Evolutionary conservation across 2,329 filamentous ascomycete species (phyloP).

Genomic region (Aspergillus fumigatus): DNA sequence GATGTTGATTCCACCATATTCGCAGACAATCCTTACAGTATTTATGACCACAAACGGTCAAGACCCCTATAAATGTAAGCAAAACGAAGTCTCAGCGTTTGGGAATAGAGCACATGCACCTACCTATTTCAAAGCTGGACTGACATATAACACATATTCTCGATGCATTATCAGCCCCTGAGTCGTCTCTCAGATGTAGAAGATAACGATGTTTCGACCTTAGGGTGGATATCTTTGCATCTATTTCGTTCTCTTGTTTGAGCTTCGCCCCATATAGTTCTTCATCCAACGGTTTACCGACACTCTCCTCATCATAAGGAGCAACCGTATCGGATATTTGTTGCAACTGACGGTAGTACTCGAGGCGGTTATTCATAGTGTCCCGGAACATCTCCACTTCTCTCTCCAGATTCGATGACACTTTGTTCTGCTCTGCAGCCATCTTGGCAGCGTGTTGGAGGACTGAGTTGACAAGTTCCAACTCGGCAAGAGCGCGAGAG

Average conservation of each 20-base stretch:
- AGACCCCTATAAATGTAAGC: constrained; percentile 26
- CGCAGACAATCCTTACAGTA: constrained; percentile 87
- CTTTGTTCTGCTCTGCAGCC: constrained; percentile 49
- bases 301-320: constrained; percentile 61
- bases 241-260: constrained; percentile 49
- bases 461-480: constrained; percentile 59
- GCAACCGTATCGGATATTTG: constrained; percentile 83
- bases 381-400: constrained; percentile 72
- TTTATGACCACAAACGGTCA: constrained; percentile 82
- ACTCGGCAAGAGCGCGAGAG: constrained; percentile 57
- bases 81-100: not conserved
- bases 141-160: constrained; percentile 85
- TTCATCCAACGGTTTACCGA: constrained; percentile 54
- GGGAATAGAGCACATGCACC: constrained; percentile 28
- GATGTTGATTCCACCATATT: constrained; percentile 69
- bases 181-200: constrained; percentile 56
- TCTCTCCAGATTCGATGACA: constrained; percentile 46
- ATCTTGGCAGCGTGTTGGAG: constrained; percentile 56
- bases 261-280: constrained; percentile 41
- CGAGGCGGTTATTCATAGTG: constrained; percentile 78
- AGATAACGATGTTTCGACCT: constrained; percentile 75
- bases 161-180: constrained; percentile 56
- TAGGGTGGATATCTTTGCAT: constrained; percentile 56
- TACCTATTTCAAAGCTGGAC: constrained; percentile 68
- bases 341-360: constrained; percentile 88